Conservation (phyloP, 2,329 filamentous ascomycete species). For the Fusarium xyrophilum region DNA sequence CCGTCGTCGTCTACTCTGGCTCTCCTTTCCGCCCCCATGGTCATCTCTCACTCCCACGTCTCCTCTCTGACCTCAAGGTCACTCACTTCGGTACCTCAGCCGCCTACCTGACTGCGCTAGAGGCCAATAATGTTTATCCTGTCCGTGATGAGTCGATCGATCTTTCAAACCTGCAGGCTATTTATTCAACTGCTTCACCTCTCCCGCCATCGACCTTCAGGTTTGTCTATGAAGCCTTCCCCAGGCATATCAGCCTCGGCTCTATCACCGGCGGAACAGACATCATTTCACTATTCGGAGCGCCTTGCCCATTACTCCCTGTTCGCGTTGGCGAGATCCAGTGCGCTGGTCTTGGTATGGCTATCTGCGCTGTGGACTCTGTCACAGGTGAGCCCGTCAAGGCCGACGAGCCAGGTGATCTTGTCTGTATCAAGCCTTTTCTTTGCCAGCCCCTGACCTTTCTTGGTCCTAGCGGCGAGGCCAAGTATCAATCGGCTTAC, state of each 20-base stretch:
- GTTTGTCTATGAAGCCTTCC: slow-evolving; percentile 87
- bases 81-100: slow-evolving; percentile 96
- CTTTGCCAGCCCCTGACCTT: slow-evolving; percentile 91
- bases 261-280: slow-evolving; percentile 97
- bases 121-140: slow-evolving; percentile 74
- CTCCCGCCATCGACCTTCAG: slow-evolving; percentile 91
- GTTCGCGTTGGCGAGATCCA: slow-evolving; percentile 79
- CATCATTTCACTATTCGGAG: slow-evolving; percentile 93
- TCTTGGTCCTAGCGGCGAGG: slow-evolving; percentile 70
- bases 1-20: slow-evolving; percentile 88
- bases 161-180: slow-evolving; percentile 74
- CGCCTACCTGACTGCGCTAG: slow-evolving; percentile 89
- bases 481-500: slow-evolving; percentile 84
- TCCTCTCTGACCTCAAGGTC: slow-evolving; percentile 81
- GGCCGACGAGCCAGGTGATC: slow-evolving; percentile 78
- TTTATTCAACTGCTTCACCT: slow-evolving; percentile 94
- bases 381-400: slow-evolving; percentile 61
- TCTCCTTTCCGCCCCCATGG: slow-evolving; percentile 85
- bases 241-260: slow-evolving; percentile 79
- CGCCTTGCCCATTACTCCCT: slow-evolving; percentile 77
- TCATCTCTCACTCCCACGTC: slow-evolving; percentile 79
- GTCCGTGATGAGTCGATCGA: slow-evolving; percentile 59
- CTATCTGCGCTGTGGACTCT: slow-evolving; percentile 68
- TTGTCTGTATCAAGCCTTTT: slow-evolving; percentile 87
- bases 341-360: slow-evolving; percentile 80